Base-by-base conservation (phyloP, 139 green algal species). In the Bryopsis sp. region DNA sequence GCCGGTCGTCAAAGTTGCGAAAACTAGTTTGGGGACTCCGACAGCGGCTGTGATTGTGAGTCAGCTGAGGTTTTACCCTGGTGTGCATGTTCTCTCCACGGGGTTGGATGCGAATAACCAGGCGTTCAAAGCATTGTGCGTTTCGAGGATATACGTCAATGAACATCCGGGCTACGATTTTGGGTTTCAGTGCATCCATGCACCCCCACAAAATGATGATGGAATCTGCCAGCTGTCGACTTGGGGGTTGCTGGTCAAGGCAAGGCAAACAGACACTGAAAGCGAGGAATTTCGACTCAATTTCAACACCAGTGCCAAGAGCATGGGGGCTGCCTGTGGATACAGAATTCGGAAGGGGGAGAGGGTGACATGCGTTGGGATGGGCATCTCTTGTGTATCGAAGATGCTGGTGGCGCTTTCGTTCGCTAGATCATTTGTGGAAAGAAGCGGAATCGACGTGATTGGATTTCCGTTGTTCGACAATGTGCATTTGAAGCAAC, bases 151-250 rank as follows among this genome's bases (percentile, higher is more conserved):
- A 3, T 65, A 43, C 31, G n/a, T 65, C 15, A 31, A 33, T 26
- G 58, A 65, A 65, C 26, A 47, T 5, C 3, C 28, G 39, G 58
- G 58, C n/a, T 65, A 46, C 43, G 58, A 65, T 65, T 33, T 65
- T 15, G 58, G 28, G 3, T n/a, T 65, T 4, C 58, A 65, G 58
- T 65, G 28, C 31, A 65, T 65, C n/a, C 58, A 65, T 65, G 28
- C 58, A 3, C 58, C 58, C 15, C 26, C 32, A 15, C 8, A 46
- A 39, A 65, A 43, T 39, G 6, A 33, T 7, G 43, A 65, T 43
- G 58, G 58, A 26, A 33, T 47, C 8, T 65, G 58, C 24, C 58
- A 65, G n/a, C 32, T 65, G 7, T 31, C 43, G 7, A 39, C 26
- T 24, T 39, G 58, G 31, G 29, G n/a, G n/a, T n/a, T n/a, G n/a